A percentile compares a stretch with the other conserved stretches of the same genome.
Conservation (phyloP, 495 filamentous ascomycete genomes). For the Oidiodendron maius region DNA sequence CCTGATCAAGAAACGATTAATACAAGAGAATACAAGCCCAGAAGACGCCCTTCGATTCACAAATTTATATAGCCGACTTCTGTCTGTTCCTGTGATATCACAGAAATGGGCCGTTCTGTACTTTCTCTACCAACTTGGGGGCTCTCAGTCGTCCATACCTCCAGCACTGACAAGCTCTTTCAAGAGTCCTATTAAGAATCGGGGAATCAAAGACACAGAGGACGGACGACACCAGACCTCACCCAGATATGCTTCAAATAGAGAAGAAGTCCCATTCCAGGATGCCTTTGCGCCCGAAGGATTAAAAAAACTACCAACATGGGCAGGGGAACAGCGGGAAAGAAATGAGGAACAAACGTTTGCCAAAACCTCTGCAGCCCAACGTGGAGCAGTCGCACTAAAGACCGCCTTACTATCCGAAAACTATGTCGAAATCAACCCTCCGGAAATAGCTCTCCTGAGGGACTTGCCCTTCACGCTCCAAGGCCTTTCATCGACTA, state of each 20-base stretch:
- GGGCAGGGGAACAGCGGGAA: slow-evolving; percentile 18
- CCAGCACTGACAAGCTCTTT: slow-evolving; percentile 22
- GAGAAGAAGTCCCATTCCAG: slow-evolving; percentile 36
- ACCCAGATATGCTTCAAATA: slow-evolving; percentile 17
- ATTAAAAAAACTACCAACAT: slow-evolving; percentile 23
- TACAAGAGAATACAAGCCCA: slow-evolving; percentile 66
- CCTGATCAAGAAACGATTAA: slow-evolving; percentile 80
- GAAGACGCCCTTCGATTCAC: slow-evolving; percentile 84
- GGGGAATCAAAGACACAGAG: slow-evolving; percentile 6
- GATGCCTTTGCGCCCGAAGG: slow-evolving; percentile 53
- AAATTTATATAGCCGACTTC: slow-evolving; percentile 78
- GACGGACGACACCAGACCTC: slow-evolving; percentile 8
- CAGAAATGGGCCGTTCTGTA: slow-evolving; percentile 97
- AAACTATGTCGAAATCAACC: slow-evolving; percentile 43
- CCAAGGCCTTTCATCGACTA: slow-evolving; percentile 83
- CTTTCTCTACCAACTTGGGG: slow-evolving; percentile 76
- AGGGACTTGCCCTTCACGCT: slow-evolving; percentile 91
- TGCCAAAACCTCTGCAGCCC: slow-evolving; percentile 12
- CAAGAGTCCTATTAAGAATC: slow-evolving; percentile 21
- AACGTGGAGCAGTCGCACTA: slow-evolving; percentile 35
- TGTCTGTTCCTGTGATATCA: slow-evolving; percentile 82
- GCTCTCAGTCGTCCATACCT: slow-evolving; percentile 31
- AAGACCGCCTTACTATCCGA: slow-evolving; percentile 46
- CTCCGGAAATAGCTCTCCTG: slow-evolving; percentile 68
- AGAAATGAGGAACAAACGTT: slow-evolving; percentile 20